Conservation (phyloP, 352 stramenopile genomes). For the Phytopythium helicoides region DNA sequence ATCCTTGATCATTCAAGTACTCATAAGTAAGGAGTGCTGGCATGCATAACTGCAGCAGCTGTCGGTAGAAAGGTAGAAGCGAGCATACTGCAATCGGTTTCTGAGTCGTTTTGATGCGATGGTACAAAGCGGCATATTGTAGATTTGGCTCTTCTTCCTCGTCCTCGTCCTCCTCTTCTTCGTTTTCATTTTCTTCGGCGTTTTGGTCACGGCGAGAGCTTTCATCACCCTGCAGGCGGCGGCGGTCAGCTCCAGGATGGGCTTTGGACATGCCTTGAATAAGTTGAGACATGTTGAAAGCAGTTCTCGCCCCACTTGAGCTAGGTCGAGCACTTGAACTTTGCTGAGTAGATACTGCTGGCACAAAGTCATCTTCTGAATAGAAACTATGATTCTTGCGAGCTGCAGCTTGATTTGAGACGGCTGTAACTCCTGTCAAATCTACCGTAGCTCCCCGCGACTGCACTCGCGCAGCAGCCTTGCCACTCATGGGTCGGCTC, state of each 20-base stretch:
- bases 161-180: slow-evolving; percentile 34
- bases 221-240: background rate
- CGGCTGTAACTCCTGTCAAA: slow-evolving; percentile 40
- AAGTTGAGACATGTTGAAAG: slow-evolving; percentile 68
- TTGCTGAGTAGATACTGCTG: slow-evolving; percentile 14
- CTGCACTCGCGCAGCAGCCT: slow-evolving; percentile 56
- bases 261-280: slow-evolving; percentile 60
- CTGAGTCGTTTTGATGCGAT: slow-evolving; percentile 81
- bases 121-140: slow-evolving; percentile 64
- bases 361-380: slow-evolving; percentile 52
- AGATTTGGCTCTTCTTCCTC: slow-evolving; percentile 47
- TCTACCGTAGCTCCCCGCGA: slow-evolving; percentile 30
- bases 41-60: slow-evolving; percentile 77
- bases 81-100: slow-evolving; percentile 71
- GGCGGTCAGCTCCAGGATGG: slow-evolving; percentile 23
- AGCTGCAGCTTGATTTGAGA: slow-evolving; percentile 40
- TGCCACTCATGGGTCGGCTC: slow-evolving; percentile 34
- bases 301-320: slow-evolving; percentile 31
- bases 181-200: slow-evolving; percentile 4
- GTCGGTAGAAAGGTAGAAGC: slow-evolving; percentile 78
- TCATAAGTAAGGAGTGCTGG: slow-evolving; percentile 65
- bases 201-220: slow-evolving; percentile 1
- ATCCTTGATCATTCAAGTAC: slow-evolving; percentile 44
- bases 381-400: slow-evolving; percentile 79
- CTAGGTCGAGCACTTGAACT: slow-evolving; percentile 11